Conservation (phyloP, 2,329 filamentous ascomycete species). For the Pezicula radicicola region DNA sequence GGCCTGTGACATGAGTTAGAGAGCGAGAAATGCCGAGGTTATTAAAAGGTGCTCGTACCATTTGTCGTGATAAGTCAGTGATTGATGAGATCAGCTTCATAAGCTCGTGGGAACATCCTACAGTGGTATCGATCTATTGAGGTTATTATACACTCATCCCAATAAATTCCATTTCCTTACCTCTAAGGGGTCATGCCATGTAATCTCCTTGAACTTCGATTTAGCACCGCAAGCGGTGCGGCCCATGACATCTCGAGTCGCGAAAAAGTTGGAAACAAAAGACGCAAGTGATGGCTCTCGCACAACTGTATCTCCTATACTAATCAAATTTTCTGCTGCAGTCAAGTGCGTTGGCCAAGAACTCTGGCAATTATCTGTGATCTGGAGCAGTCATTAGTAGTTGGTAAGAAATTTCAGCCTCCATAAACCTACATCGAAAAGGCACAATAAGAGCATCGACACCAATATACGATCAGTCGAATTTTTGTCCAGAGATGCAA, state of each 20-base stretch:
- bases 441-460: slow-evolving; percentile 4
- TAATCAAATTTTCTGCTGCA: slow-evolving; percentile 6
- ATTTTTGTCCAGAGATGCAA: too few relatives aligned
- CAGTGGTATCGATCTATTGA: slow-evolving; percentile 2
- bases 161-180: not conserved
- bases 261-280: slow-evolving; percentile 13
- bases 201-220: slow-evolving; percentile 10
- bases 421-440: slow-evolving; percentile 7
- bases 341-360: slow-evolving; percentile 12
- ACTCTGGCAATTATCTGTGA: slow-evolving; percentile 10
- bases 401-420: not conserved
- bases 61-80: slow-evolving; percentile 7
- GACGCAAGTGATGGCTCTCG: slow-evolving; percentile 7
- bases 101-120: slow-evolving; percentile 10
- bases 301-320: not conserved
- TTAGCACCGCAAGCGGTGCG: slow-evolving; percentile 11
- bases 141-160: not conserved
- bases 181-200: slow-evolving; percentile 8
- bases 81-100: slow-evolving; percentile 10
- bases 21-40: not conserved
- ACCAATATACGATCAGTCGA: too few relatives aligned
- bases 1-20: not conserved
- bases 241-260: slow-evolving; percentile 13
- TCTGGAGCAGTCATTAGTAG: not conserved
- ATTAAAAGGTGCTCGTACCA: not conserved